These are phyloP conservation scores for Leishmania martiniquensis DNA, from an alignment of 208 protist species.

Conservation along the genomic window DNA sequence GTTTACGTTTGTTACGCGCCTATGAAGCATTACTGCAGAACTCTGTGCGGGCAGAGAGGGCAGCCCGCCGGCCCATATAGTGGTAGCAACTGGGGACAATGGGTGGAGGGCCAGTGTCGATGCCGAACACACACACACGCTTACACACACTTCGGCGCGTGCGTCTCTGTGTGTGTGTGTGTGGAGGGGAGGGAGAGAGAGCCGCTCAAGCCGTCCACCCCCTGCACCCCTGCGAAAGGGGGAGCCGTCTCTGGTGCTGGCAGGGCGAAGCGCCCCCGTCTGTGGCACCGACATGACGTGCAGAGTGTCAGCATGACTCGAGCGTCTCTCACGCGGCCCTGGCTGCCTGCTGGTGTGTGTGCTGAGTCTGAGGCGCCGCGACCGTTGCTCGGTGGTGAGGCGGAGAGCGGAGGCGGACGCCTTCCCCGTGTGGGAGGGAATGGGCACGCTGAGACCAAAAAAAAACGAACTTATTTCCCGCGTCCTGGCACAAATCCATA, in stretches of 20 bases:
- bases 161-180: neutral
- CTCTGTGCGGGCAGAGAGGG: too few species aligned
- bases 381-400: neutral
- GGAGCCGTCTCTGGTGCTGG: neutral
- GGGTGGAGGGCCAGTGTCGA: too few species aligned
- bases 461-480: neutral
- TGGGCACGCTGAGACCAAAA: neutral
- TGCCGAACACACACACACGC: too few species aligned
- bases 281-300: neutral
- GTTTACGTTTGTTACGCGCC: neutral
- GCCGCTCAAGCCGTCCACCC: too few species aligned
- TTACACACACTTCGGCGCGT: neutral
- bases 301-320: neutral
- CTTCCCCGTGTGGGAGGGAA: neutral
- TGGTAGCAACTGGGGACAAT: too few species aligned
- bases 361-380: neutral
- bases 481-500: too few species aligned
- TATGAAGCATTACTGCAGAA: too few species aligned
- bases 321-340: neutral
- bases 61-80: too few species aligned
- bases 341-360: neutral
- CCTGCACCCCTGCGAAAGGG: neutral
- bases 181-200: too few species aligned
- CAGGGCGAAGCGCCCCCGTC: neutral
- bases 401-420: neutral